Evolutionary conservation across 768 basidiomycete genomes (phyloP), one percentile per base, ranked within the genome.

Genomic region (Termitomyces sp.): DNA sequence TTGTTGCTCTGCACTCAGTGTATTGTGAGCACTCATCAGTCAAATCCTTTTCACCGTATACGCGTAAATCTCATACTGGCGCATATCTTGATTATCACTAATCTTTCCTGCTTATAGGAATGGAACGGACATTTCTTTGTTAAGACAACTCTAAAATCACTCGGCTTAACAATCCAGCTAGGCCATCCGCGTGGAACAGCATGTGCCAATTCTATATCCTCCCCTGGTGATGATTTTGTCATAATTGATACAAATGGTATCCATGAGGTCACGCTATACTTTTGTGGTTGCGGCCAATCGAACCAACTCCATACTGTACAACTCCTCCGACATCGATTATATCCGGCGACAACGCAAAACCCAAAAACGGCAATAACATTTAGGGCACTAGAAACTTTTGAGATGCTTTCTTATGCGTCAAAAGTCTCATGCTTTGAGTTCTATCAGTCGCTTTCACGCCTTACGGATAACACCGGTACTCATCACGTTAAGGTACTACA

Each of bases 91-190:
- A 23, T 16, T 18, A 30, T n/a, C 23, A 28, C 33, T 50, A n/a
- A 50, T 33, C 5, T 4, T 2, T 10, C 20, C 3, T 4, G 18
- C 18, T 13, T 36, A 1, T 47, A 63, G 62, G 33, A 35, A 20
- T 63, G 62, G 62, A 63, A 60, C 33, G 59, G 62, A 1, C 5
- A 16, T n/a, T 55, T 46, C 41, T 60, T 57, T 35, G 58, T 44
- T 5, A 18, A 44, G 1, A 12, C n/a, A 2, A 36, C n/a, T 20
- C 43, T 60, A 1, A 57, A 54, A 20, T 26, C 41, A 1, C n/a
- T 71, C 2, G 69, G 71, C 1, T 56, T 71, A 2, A 58, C 56
- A 2, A 40, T 69, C 4, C 69, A 69, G 26, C 59, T 71, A 1
- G 62, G 63, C 6, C 66, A 69, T 30, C 14, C 38, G 0, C 20